phyloP scores from a whole-genome alignment of 1,139 yeast genomes.

The Yamadazyma kanchanaburiensis region DNA sequence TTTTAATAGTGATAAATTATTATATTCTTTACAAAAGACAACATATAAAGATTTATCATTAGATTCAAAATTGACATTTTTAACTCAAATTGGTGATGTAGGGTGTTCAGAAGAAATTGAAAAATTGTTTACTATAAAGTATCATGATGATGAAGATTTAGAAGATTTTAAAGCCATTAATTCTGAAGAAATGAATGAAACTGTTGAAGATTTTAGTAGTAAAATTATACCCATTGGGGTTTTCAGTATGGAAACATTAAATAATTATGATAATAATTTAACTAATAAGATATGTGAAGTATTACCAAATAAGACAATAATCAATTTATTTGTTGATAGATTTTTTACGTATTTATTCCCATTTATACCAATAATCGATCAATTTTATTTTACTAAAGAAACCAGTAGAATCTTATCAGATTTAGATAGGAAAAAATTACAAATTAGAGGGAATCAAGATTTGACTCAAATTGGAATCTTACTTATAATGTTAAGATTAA shows the following conservation, averaged over 20 bases:
- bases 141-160: constrained; percentile 11
- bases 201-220: constrained; percentile 1
- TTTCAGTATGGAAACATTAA: constrained; percentile 2
- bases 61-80: constrained; percentile 5
- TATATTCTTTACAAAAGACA: constrained; percentile 1
- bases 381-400: constrained; percentile 19
- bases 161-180: constrained; percentile 6
- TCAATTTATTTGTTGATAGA: constrained; percentile 43
- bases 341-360: constrained; percentile 46
- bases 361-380: constrained; percentile 47
- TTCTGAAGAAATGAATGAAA: neutral
- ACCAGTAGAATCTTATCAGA: constrained; percentile 1
- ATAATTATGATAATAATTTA: constrained; percentile 26
- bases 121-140: constrained; percentile 7
- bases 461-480: constrained; percentile 22
- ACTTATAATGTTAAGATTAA: constrained; percentile 18
- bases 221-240: constrained; percentile 5
- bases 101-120: constrained; percentile 7
- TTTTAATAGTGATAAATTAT: constrained; percentile 3
- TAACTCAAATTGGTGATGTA: constrained; percentile 7
- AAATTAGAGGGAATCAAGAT: constrained; percentile 13
- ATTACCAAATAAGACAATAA: constrained; percentile 39
- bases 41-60: constrained; percentile 3
- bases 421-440: neutral
- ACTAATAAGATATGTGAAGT: constrained; percentile 34